phyloP scores from a whole-genome alignment of 768 basidiomycete genomes.

The Macrolepiota dolichaula region DNA sequence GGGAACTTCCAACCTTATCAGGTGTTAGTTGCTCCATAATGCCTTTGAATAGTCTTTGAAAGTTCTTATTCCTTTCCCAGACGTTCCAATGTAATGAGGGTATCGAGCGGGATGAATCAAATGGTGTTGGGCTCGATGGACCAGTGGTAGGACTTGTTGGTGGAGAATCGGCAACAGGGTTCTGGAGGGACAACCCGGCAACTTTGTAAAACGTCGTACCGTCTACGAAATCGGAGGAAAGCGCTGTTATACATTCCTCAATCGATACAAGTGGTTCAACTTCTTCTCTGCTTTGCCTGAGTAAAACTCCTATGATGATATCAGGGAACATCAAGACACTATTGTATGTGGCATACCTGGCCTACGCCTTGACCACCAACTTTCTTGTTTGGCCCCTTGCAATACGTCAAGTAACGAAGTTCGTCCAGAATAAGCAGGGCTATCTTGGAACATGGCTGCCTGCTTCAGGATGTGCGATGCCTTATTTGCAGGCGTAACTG shows the following conservation, averaged over 20 bases:
- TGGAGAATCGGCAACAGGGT: conserved; percentile 52
- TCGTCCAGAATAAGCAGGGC: conserved; percentile 57
- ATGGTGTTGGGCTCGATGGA: conserved; percentile 58
- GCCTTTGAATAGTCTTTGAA: conserved; percentile 66
- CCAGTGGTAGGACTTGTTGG: conserved; percentile 52
- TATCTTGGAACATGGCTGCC: conserved; percentile 79
- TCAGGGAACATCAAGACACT: background rate
- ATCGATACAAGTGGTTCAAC: conserved; percentile 22
- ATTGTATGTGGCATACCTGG: conserved; percentile 45
- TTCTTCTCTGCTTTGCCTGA: conserved; percentile 29
- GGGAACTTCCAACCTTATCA: conserved; percentile 45
- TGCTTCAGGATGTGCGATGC: conserved; percentile 61
- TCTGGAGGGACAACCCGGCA: conserved; percentile 57
- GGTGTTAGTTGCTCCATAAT: conserved; percentile 63
- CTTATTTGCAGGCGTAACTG: conserved; percentile 65
- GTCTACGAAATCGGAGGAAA: conserved; percentile 53
- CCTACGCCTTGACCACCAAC: conserved; percentile 84
- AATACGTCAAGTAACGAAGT: conserved; percentile 68
- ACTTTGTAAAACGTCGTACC: conserved; percentile 60
- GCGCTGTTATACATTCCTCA: conserved; percentile 45
- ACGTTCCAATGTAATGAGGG: conserved; percentile 50
- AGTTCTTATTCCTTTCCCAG: conserved; percentile 71
- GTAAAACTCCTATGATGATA: background rate
- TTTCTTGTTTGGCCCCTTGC: conserved; percentile 63
- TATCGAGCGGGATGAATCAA: conserved; percentile 36